phyloP scores from a whole-genome alignment of 192 early-diverging fungal species.

The Coemansia asiatica region DNA sequence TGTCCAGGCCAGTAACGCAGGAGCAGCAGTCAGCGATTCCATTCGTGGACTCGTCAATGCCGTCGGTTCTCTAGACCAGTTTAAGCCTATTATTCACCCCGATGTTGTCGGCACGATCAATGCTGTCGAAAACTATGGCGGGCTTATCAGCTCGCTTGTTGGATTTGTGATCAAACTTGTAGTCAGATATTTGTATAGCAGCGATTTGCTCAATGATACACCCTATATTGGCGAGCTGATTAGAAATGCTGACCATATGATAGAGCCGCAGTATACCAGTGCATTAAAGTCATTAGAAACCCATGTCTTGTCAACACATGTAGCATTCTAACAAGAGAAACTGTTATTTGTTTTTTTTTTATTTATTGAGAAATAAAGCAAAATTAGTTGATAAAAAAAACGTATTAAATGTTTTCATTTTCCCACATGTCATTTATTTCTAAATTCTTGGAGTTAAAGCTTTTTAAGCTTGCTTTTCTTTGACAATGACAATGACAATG shows the following conservation, averaged over 20 bases:
- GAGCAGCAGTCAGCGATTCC: constrained; percentile 20
- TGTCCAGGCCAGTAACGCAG: constrained; percentile 22
- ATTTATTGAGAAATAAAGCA: not conserved
- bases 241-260: constrained; percentile 24
- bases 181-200: constrained; percentile 26
- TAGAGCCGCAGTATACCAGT: constrained; percentile 21
- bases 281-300: constrained; percentile 9
- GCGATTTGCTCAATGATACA: constrained; percentile 38
- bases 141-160: constrained; percentile 26
- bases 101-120: constrained; percentile 22
- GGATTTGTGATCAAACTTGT: constrained; percentile 25
- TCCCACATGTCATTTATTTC: no score
- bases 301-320: not conserved
- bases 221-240: constrained; percentile 52
- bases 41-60: constrained; percentile 19
- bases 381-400: not conserved
- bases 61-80: constrained; percentile 20
- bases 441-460: no score
- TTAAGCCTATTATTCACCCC: constrained; percentile 44
- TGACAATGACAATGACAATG: not conserved
- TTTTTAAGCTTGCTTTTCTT: constrained; percentile 42
- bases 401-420: no score
- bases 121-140: constrained; percentile 24
- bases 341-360: not conserved
- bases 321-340: not conserved